These are phyloP conservation scores for Fusarium pininemorale DNA, from an alignment of 2,329 filamentous ascomycete genomes.

Conservation along the genomic window DNA sequence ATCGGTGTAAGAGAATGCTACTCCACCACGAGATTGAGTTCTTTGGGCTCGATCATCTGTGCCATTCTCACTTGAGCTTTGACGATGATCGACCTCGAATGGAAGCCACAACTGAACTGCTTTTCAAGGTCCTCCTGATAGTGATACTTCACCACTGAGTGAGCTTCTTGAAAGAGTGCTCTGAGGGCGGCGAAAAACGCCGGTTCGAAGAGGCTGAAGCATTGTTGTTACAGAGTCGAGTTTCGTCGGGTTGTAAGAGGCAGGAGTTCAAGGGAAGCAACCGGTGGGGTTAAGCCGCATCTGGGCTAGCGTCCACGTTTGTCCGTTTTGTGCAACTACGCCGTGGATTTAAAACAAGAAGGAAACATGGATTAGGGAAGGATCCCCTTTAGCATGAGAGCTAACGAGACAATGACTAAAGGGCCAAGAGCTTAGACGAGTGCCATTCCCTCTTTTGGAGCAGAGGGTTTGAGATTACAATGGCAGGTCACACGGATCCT, in stretches of 20 bases:
- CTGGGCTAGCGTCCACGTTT: conserved; percentile 8
- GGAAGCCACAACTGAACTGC: conserved; percentile 10
- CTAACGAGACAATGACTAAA: neutral
- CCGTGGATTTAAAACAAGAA: conserved; percentile 34
- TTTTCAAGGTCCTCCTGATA: neutral
- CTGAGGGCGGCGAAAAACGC: neutral
- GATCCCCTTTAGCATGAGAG: neutral
- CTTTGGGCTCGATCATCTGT: neutral
- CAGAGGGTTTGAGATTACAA: conserved; percentile 27
- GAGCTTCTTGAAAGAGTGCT: conserved; percentile 9
- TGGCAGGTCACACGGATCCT: conserved; percentile 33
- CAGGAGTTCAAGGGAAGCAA: conserved; percentile 34
- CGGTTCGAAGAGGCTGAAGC: conserved; percentile 50
- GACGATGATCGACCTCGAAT: neutral
- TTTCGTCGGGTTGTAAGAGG: conserved; percentile 51
- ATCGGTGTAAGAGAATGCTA: conserved; percentile 3
- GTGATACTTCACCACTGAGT: neutral
- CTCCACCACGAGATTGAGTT: neutral
- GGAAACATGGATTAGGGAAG: conserved; percentile 20
- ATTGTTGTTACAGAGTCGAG: conserved; percentile 57
- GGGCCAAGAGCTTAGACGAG: neutral
- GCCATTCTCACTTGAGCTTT: neutral
- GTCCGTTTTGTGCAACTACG: conserved; percentile 9
- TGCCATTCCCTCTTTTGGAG: conserved; percentile 15
- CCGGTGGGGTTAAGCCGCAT: conserved; percentile 13